Percentiles rank a stretch among this genome's conserved stretches.
Conservation (phyloP, 2,329 filamentous ascomycete species). For the Exophiala sp. region DNA sequence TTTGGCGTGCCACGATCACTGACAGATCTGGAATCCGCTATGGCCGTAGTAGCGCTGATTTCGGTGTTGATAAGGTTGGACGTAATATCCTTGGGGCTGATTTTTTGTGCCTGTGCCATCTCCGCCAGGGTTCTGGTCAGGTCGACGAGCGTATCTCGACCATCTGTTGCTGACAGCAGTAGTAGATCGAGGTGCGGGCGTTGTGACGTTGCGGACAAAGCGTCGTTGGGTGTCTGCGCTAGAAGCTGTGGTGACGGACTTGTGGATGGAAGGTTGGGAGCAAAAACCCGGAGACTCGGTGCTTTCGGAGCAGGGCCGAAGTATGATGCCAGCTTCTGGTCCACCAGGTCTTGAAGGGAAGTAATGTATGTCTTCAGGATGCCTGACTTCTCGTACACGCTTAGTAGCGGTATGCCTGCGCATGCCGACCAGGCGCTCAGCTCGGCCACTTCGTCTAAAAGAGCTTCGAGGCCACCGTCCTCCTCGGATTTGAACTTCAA, state of each 20-base stretch:
- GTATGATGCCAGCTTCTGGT: slow-evolving; percentile 78
- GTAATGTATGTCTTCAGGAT: slow-evolving; percentile 84
- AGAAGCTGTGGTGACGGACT: slow-evolving; percentile 13
- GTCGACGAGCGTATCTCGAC: slow-evolving; percentile 89
- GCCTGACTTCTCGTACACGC: slow-evolving; percentile 85
- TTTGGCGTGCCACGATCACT: slow-evolving; percentile 1
- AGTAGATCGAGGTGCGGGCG: slow-evolving; percentile 57
- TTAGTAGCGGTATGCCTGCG: slow-evolving; percentile 80
- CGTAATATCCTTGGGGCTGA: slow-evolving; percentile 77
- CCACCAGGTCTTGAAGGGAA: slow-evolving; percentile 75
- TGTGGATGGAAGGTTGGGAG: slow-evolving; percentile 57
- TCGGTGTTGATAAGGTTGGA: slow-evolving; percentile 85
- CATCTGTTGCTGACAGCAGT: slow-evolving; percentile 82
- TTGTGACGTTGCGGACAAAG: slow-evolving; percentile 26
- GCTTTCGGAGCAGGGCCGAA: slow-evolving; percentile 67
- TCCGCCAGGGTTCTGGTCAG: slow-evolving; percentile 89
- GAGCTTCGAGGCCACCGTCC: slow-evolving; percentile 71
- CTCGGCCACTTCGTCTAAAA: slow-evolving; percentile 89
- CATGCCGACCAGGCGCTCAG: slow-evolving; percentile 90
- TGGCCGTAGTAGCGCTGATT: slow-evolving; percentile 57
- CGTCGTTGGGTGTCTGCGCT: slow-evolving; percentile 14
- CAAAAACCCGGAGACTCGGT: slow-evolving; percentile 68
- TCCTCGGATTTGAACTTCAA: slow-evolving; percentile 69
- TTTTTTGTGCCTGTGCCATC: slow-evolving; percentile 88
- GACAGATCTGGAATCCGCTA: slow-evolving; percentile 10